These are phyloP conservation scores for Bryoerythrophyllum caledonicum DNA, from an alignment of 225 moss, liverwort and hornwort species.

Conservation along the genomic window DNA sequence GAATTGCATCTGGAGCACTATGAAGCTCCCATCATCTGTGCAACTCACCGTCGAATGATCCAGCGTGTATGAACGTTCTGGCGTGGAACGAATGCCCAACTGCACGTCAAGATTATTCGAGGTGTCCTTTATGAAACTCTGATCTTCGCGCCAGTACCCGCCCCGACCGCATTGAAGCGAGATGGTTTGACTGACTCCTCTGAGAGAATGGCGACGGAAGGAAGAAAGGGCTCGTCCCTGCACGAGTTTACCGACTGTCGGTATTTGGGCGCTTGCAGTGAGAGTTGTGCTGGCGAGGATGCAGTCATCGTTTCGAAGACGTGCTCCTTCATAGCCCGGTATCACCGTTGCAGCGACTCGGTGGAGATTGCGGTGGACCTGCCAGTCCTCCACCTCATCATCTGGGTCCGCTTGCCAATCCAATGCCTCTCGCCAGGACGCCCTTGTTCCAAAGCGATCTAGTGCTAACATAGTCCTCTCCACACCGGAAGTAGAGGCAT, in stretches of 20 bases:
- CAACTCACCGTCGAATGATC: too few relatives aligned
- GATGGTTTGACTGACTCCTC: too few relatives aligned
- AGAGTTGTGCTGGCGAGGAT: neutral
- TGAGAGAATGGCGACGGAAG: neutral
- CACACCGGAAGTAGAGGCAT: neutral
- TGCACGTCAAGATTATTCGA: too few relatives aligned
- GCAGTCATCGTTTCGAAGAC: neutral
- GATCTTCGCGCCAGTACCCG: too few relatives aligned
- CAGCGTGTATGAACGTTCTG: too few relatives aligned
- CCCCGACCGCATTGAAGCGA: too few relatives aligned
- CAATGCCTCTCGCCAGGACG: neutral
- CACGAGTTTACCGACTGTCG: neutral
- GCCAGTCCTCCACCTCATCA: neutral
- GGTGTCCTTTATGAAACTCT: accelerated
- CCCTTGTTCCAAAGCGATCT: neutral
- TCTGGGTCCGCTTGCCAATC: neutral
- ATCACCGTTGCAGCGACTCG: neutral
- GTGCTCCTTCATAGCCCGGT: neutral
- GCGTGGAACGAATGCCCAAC: accelerated
- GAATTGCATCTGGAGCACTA: too few relatives aligned
- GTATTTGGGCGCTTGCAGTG: neutral
- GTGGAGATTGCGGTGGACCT: neutral
- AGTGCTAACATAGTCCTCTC: neutral
- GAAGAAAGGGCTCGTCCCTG: neutral
- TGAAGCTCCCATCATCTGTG: too few relatives aligned